Evolutionary conservation across 1,284 basidiomycete genomes (phyloP).

Genomic region (Cutaneotrichosporon spelunceum): DNA sequence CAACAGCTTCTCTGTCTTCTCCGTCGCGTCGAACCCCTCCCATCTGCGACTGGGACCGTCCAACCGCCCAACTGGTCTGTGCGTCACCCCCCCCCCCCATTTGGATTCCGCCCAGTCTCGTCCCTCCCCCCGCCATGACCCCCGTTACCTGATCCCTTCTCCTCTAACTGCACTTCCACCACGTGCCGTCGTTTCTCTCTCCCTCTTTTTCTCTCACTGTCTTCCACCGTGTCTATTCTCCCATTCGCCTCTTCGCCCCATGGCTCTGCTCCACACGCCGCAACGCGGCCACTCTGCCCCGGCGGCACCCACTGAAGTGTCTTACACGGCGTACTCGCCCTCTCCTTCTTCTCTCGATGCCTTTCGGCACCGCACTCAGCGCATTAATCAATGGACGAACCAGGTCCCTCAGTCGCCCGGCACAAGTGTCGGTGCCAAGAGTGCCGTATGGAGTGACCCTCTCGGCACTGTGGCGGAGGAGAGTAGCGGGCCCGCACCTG

Average conservation of each 20-base stretch:
- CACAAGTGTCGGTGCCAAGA: conserved; percentile 2
- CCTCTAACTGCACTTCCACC: not conserved
- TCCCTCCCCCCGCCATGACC: not conserved
- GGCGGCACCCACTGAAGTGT: conserved; percentile 7
- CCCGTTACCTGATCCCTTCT: not conserved
- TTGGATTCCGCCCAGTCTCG: not conserved
- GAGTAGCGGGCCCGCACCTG: not conserved
- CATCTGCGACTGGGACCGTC: not conserved
- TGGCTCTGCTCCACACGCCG: conserved; percentile 5
- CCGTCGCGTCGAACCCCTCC: not conserved
- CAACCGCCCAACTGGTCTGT: not conserved
- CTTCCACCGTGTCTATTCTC: not conserved
- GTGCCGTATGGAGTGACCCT: conserved; percentile 6
- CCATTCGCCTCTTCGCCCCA: not conserved
- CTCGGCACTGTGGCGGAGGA: not conserved
- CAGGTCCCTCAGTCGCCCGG: conserved; percentile 8
- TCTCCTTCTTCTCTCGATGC: conserved; percentile 24
- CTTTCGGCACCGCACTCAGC: conserved; percentile 10
- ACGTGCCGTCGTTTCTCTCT: not conserved
- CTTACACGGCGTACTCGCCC: conserved; percentile 24
- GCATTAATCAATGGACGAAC: conserved; percentile 21
- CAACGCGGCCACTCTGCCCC: not conserved
- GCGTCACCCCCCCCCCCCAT: conserved; percentile 1
- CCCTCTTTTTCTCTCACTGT: not conserved
- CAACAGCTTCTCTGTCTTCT: not conserved